Percentiles rank a stretch among this genome's conserved stretches.
Conservation (phyloP, 306 rosid species). For the Luffa acutangula region DNA sequence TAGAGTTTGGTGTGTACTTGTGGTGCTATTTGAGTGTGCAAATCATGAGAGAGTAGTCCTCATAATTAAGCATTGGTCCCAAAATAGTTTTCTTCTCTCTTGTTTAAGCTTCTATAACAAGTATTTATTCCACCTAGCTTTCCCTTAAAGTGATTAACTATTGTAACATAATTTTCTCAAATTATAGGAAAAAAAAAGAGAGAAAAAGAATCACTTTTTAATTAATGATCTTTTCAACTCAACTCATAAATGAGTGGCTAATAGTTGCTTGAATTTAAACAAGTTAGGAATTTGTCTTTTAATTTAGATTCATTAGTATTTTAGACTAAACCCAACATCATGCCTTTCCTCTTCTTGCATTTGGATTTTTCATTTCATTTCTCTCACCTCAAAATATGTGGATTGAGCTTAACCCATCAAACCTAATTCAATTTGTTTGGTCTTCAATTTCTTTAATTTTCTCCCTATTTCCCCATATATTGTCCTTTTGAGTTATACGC, state of each 20-base stretch:
- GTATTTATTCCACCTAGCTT: slow-evolving; percentile 19
- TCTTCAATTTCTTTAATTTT: background rate
- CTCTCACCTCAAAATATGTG: background rate
- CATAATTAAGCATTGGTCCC: slow-evolving; percentile 8
- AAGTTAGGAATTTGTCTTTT: slow-evolving; percentile 5
- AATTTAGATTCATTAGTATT: background rate
- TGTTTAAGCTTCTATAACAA: slow-evolving; percentile 12
- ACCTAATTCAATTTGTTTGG: background rate
- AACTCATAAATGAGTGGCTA: slow-evolving; percentile 2
- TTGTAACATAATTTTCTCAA: background rate
- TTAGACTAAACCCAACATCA: slow-evolving; percentile 5
- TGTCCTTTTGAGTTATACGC: background rate
- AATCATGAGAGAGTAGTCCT: background rate
- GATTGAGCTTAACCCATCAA: background rate
- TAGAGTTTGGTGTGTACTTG: background rate
- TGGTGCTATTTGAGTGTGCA: background rate
- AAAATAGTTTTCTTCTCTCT: slow-evolving; percentile 9
- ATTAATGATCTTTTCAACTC: background rate
- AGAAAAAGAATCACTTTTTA: background rate
- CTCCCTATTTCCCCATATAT: background rate
- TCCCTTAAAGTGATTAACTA: background rate
- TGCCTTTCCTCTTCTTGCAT: background rate
- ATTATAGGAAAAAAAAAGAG: background rate
- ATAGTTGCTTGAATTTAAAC: background rate
- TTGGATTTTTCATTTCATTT: background rate